These are phyloP conservation scores for Senecio squalidus DNA, from an alignment of 140 eudicot species.

Conservation along the genomic window DNA sequence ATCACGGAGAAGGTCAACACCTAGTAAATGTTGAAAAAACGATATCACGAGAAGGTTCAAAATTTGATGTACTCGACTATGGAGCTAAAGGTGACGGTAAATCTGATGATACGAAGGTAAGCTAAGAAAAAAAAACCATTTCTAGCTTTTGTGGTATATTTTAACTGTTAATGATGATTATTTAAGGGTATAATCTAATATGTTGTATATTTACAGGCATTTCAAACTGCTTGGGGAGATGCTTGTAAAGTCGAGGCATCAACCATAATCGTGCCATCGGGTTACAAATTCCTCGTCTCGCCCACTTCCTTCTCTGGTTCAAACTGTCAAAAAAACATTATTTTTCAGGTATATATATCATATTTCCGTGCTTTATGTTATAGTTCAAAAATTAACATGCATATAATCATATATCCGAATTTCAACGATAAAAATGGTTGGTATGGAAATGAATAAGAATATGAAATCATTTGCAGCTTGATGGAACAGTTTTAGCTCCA, in stretches of 20 bases:
- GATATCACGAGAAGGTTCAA: conserved; percentile 9
- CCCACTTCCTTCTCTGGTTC: conserved; percentile 90
- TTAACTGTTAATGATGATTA: background rate
- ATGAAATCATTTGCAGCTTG: conserved; percentile 46
- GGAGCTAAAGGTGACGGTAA: conserved; percentile 88
- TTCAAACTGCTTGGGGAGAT: conserved; percentile 78
- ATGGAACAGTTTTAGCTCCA: conserved; percentile 81
- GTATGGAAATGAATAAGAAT: background rate
- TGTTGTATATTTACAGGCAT: conserved; percentile 56
- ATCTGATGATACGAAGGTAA: conserved; percentile 78
- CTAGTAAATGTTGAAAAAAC: conserved; percentile 10
- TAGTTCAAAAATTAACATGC: background rate
- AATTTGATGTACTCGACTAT: conserved; percentile 48
- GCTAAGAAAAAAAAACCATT: background rate
- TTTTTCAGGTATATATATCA: conserved; percentile 49
- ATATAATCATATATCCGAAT: background rate
- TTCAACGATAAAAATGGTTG: background rate
- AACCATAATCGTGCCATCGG: conserved; percentile 57
- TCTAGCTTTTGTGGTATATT: background rate
- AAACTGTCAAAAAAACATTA: conserved; percentile 46
- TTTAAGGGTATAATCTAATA: too few species aligned
- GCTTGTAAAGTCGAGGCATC: conserved; percentile 78
- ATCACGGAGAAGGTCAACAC: conserved; percentile 12
- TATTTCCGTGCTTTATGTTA: background rate
- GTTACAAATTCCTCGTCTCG: conserved; percentile 70